A percentile compares a stretch with the other conserved stretches of the same genome.
These are phyloP conservation scores for Fonsecaea nubica DNA, from an alignment of 2,329 filamentous ascomycete species.

Conservation along the genomic window DNA sequence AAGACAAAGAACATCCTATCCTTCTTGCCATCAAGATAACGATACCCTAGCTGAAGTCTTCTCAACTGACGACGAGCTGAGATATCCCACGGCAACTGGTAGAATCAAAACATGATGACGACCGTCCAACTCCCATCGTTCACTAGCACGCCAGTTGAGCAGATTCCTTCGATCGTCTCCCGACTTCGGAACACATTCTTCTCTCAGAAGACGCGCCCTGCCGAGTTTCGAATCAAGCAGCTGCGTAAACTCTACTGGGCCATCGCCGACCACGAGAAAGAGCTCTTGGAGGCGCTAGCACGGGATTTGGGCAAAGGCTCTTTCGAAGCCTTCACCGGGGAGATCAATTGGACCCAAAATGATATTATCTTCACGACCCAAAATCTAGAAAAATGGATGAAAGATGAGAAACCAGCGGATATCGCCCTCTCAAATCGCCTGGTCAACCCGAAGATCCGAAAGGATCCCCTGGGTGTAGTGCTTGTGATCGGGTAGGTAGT, in stretches of 20 bases:
- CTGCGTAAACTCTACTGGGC: slow-evolving; percentile 96
- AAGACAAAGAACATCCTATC: background rate
- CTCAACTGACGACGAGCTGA: background rate
- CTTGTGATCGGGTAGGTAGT: slow-evolving; percentile 76
- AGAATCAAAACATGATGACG: slow-evolving; percentile 41
- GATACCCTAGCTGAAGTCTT: background rate
- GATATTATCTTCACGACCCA: slow-evolving; percentile 80
- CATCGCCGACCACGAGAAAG: slow-evolving; percentile 75
- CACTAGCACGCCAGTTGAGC: slow-evolving; percentile 68
- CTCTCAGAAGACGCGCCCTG: slow-evolving; percentile 78
- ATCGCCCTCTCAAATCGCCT: slow-evolving; percentile 71
- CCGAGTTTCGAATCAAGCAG: slow-evolving; percentile 83
- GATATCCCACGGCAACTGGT: background rate
- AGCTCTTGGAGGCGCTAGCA: slow-evolving; percentile 75
- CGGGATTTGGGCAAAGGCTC: slow-evolving; percentile 78
- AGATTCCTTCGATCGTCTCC: slow-evolving; percentile 68
- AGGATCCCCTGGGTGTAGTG: slow-evolving; percentile 84
- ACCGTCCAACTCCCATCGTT: slow-evolving; percentile 53
- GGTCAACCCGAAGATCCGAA: slow-evolving; percentile 76
- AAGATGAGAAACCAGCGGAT: slow-evolving; percentile 77
- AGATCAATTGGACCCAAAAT: slow-evolving; percentile 79
- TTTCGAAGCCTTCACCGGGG: slow-evolving; percentile 75
- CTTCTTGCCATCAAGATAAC: background rate
- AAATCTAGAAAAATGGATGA: slow-evolving; percentile 79
- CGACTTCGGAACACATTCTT: slow-evolving; percentile 72